Base-by-base conservation (phyloP, 2,329 filamentous ascomycete species). In the Tympanopsis confertula region DNA sequence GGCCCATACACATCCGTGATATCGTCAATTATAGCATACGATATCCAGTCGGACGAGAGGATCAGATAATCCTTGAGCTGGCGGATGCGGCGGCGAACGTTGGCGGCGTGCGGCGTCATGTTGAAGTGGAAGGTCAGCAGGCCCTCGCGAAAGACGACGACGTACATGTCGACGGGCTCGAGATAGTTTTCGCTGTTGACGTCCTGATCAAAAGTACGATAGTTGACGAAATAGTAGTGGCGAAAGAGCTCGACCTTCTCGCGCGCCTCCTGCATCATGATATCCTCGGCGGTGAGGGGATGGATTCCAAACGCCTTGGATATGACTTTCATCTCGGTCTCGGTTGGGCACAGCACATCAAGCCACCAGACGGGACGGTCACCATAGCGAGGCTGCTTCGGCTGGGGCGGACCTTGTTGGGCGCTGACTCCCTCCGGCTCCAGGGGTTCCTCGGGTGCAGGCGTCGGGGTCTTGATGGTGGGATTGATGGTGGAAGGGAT, bases 141-240 rank as follows among this genome's bases (percentile, higher is more conserved):
- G 18, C 89, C 91, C 55, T 96, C 87, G 12, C 88, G 78, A 66
- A 98, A 98, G 7, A 98, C 91, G 5, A 96, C 82, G 24, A 95
- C 83, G 51, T 96, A 98, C 73, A 98, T 86, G 59, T 96, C 94
- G 52, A 98, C 84, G 1, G 91, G 89, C 49, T 96, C 86, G 35
- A 98, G 71, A 55, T 93, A 94, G 52, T 93, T 80, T 40, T 91
- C 85, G 54, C 80, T 94, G 48, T 81, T 82, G 42, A 78, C 77
- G 53, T 98, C 91, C 56, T 96, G 91, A 55, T 98, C 91, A 53
- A 98, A 98, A 1, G 87, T 93, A 13, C 91, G 83, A 58, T 98
- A 98, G 57, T 94, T 96, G 62, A 98, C 86, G 51, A 98, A 95
- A 59, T 98, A 98, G 63, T 98, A 98, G 55, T 94, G 84, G 22